Evolutionary conservation across 1,284 basidiomycete species (phyloP).

Genomic region (Vanrija sp.): DNA sequence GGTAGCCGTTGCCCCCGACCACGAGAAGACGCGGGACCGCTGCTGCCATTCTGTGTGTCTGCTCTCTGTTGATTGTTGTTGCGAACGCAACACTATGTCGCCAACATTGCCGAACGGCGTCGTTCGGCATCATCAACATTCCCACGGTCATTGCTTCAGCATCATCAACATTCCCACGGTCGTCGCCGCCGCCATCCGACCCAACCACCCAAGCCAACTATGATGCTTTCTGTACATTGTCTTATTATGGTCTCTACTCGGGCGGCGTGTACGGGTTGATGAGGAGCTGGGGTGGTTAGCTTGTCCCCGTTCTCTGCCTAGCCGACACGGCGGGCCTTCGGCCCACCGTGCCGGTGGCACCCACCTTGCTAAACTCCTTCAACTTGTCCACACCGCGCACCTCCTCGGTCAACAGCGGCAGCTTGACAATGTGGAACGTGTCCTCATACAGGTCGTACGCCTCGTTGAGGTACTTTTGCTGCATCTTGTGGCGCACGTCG

Average conservation of each 20-base stretch:
- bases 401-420: constrained; percentile 93
- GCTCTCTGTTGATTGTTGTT: neutral
- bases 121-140: neutral
- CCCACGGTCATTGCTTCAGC: neutral
- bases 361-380: constrained; percentile 71
- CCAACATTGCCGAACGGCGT: neutral
- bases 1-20: constrained; percentile 91
- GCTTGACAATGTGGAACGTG: constrained; percentile 90
- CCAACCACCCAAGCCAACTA: neutral
- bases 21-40: constrained; percentile 60
- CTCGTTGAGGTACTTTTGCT: constrained; percentile 91
- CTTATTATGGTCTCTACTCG: constrained; percentile 8
- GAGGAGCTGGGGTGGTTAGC: constrained; percentile 17
- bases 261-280: constrained; percentile 24
- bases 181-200: neutral
- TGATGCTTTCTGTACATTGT: too few species aligned
- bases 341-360: constrained; percentile 4
- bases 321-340: neutral
- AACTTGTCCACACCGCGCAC: constrained; percentile 92
- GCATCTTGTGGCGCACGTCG: constrained; percentile 90
- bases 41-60: neutral
- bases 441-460: constrained; percentile 94
- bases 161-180: too few species aligned
- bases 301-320: neutral
- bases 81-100: neutral